Conservation (phyloP, 306 rosid species). For the Sindora glabra region DNA sequence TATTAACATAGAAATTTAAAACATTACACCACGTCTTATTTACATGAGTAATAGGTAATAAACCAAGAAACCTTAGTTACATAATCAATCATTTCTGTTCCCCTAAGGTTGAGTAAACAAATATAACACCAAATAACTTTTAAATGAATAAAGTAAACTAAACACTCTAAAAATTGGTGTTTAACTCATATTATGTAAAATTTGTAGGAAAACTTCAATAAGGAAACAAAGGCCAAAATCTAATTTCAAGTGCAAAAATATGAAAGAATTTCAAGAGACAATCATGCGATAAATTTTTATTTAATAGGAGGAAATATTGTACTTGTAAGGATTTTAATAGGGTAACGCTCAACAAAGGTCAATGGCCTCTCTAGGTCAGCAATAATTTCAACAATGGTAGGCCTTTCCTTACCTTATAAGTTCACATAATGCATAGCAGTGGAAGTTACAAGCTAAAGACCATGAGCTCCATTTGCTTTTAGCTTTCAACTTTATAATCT, state of each 20-base stretch:
- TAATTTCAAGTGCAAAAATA: neutral
- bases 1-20: no score
- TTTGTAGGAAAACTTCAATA: no score
- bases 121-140: no score
- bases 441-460: slow-evolving; percentile 34
- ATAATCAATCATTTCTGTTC: no score
- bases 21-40: no score
- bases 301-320: slow-evolving; percentile 21
- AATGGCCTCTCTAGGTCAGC: slow-evolving; percentile 40
- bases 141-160: no score
- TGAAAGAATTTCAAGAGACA: slow-evolving; percentile 17
- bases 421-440: slow-evolving; percentile 42
- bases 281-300: neutral
- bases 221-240: neutral
- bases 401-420: slow-evolving; percentile 34
- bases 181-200: no score
- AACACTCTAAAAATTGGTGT: no score
- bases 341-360: slow-evolving; percentile 18
- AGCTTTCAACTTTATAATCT: slow-evolving; percentile 32
- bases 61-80: no score
- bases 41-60: no score
- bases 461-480: slow-evolving; percentile 32
- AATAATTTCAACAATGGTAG: slow-evolving; percentile 32
- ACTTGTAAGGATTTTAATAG: slow-evolving; percentile 6
- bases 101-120: no score